These are phyloP conservation scores for Amaranthus palmeri DNA, from an alignment of 148 eudicot species.

Conservation along the genomic window DNA sequence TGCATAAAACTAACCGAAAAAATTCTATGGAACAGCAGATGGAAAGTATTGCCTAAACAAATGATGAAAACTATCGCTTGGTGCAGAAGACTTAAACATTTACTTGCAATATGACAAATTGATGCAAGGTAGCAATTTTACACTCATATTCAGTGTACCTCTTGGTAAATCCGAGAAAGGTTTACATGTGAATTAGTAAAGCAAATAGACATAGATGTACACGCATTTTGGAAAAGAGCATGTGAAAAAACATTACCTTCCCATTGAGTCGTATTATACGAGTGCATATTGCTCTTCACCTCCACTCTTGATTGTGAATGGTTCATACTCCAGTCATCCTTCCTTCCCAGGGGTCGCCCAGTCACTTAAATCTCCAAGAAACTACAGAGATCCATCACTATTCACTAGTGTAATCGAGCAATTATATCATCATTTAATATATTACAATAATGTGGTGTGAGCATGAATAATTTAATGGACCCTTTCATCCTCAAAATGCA, in stretches of 20 bases:
- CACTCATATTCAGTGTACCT: not conserved
- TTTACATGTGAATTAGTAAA: not conserved
- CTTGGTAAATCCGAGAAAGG: constrained; percentile 3
- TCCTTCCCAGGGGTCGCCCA: not conserved
- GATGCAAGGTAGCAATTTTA: not conserved
- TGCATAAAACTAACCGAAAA: no score
- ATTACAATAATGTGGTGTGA: constrained; percentile 20
- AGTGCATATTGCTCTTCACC: not conserved
- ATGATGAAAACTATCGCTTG: no score
- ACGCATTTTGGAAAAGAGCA: constrained; percentile 3
- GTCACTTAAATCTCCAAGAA: constrained; percentile 5
- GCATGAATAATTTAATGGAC: constrained; percentile 25
- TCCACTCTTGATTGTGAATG: not conserved
- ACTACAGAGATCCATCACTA: constrained; percentile 19
- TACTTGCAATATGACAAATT: no score
- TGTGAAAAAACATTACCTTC: not conserved
- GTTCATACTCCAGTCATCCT: not conserved
- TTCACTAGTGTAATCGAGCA: constrained; percentile 17
- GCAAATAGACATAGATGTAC: constrained; percentile 8
- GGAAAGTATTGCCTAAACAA: no score
- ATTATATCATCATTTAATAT: constrained; percentile 6
- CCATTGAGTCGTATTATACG: not conserved
- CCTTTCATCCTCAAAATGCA: constrained; percentile 68
- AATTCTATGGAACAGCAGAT: no score
- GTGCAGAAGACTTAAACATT: no score